These are phyloP conservation scores for Sideroxylon spinosum DNA, from an alignment of 179 eudicot species.

Conservation along the genomic window DNA sequence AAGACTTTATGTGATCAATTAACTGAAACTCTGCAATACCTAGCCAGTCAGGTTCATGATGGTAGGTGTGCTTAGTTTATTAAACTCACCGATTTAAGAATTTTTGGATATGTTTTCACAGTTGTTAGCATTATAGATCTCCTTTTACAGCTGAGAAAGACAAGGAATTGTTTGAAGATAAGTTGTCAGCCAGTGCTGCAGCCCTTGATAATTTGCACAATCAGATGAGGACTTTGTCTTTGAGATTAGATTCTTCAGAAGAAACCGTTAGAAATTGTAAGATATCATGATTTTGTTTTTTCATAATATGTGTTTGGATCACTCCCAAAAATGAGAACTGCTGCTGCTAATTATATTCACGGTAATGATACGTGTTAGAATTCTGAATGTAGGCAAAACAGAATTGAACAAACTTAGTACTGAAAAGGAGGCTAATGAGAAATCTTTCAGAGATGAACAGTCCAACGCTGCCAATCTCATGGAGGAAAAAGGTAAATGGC, in stretches of 20 bases:
- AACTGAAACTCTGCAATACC: conserved; percentile 69
- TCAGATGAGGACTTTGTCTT: conserved; percentile 57
- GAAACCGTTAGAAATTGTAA: conserved; percentile 58
- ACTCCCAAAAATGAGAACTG: background rate
- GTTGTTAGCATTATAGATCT: conserved; percentile 15
- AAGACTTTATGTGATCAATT: conserved; percentile 76
- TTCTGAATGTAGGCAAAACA: conserved; percentile 47
- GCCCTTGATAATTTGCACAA: conserved; percentile 58
- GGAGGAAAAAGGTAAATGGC: conserved; percentile 65
- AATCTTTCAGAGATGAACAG: conserved; percentile 41
- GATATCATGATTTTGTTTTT: conserved; percentile 17
- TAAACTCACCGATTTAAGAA: background rate
- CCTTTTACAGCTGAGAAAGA: conserved; percentile 76
- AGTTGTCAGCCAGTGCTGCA: conserved; percentile 49
- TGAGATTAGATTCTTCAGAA: conserved; percentile 67
- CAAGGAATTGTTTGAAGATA: conserved; percentile 54
- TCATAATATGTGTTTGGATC: background rate
- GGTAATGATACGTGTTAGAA: conserved; percentile 2
- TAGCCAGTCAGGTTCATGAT: conserved; percentile 74
- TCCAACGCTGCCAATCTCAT: conserved; percentile 35
- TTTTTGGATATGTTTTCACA: conserved; percentile 7
- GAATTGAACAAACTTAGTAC: conserved; percentile 48
- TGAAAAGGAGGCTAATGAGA: conserved; percentile 59
- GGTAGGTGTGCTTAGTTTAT: conserved; percentile 34
- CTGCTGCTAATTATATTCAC: background rate